Base-by-base conservation (phyloP, 768 basidiomycete species). In the Kwoniella dendrophila region DNA sequence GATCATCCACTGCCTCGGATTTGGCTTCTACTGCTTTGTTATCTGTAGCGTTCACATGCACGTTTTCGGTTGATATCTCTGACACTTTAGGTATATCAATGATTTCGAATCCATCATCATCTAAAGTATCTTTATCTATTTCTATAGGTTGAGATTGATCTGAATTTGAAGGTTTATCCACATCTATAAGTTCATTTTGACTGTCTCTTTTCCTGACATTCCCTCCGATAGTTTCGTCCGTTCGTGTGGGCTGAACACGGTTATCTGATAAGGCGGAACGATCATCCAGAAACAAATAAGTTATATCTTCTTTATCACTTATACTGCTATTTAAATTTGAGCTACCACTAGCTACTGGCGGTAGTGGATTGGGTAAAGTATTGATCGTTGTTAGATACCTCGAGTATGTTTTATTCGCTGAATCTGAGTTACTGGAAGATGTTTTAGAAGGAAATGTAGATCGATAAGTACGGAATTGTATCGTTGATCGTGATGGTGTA, bases 241-340 rank as follows among this genome's bases (percentile, higher is more conserved):
- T n/a, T 49, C 14, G 26, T 18, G 33, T 33, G 38, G 26, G 3
- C n/a, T 26, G 34, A 52, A 36, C 29, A 11, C 29, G 44, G 14
- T 26, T 36, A 27, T 24, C 18, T 40, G 56, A 34, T 10, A 22
- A 1, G 0, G 32, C 36, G 11, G 33, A 44, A 16, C 58, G 40
- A 36, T 64, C 64, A n/a, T 74, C 70, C 20, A 75, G 38, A 29
- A 75, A 69, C 7, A 75, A 59, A 52, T 72, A 72, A 1, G 71
- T 55, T 24, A 55, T 59, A 50, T 74, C 72, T 32, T 71, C 72
- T n/a, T 48, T 30, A 32, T 64, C 41, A 20, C 18, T 59, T 18
- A 22, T 58, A 30, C 18, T 32, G 24, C 24, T 38, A 48, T 26
- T 10, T n/a, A 10, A 32, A 36, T 10, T 43, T 49, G 3, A 41